Evolutionary conservation across 345 rosid genomes (phyloP), one percentile per base, ranked within the genome.

Genomic region (Syzygium grande): DNA sequence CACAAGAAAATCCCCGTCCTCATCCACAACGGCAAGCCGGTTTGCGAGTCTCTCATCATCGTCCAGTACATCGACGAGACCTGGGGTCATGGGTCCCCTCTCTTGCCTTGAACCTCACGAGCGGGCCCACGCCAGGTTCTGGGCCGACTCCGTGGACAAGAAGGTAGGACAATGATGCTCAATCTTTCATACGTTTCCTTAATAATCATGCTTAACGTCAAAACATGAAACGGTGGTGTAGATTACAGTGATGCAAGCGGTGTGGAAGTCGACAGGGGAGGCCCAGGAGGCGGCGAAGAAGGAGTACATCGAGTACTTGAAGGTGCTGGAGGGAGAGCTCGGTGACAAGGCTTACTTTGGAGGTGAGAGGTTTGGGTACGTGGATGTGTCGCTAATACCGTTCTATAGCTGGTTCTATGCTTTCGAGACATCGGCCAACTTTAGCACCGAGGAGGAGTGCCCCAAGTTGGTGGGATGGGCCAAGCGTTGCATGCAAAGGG

Each of bases 241-340:
- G 78, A 15, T 63, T 30, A 6, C 43, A 0, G 11, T 4, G 22
- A 0, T 5, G 41, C 22, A 8, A 30, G 8, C 22, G 0, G 3
- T 11, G 0, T 7, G 9, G 43, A 1, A 1, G 43, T 65, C 11
- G 5, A 65, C 3, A 5, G 11, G 78, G 22, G 43, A 65, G 78
- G 22, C 3, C 78, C 79, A 8, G 41, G 79, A 68, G 23, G 80
- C 25, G 3, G 80, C 13, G 46, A 68, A 65, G 78, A 29, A 17
- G 46, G 80, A 68, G 23, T 1, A 0, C 25, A 68, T 68, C 80
- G 80, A 68, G 25, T 3, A 23, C 80, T 17, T 68, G 17, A 68
- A 68, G 80, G 79, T 9, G 80, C 2, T 68, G 46, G 80, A 68
- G 80, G 80, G 46, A 34, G 80, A 68, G 46, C 80, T 68, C 2